Evolutionary conservation across 257 asterid genomes (phyloP).

Genomic region (Cordia subcordata): DNA sequence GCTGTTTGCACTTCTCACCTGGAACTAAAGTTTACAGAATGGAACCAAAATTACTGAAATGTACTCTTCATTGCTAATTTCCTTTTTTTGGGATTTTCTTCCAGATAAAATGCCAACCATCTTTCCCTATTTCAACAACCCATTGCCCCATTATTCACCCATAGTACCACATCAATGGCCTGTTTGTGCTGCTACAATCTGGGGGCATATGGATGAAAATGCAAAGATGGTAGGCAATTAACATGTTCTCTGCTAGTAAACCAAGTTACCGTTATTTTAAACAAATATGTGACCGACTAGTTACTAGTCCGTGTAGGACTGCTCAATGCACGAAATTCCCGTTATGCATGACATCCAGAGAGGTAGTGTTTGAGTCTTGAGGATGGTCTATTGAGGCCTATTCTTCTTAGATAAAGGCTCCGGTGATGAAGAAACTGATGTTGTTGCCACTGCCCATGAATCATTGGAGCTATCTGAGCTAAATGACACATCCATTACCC

Average conservation of each 20-base stretch:
- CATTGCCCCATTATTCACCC: slow-evolving; percentile 17
- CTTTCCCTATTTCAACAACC: slow-evolving; percentile 33
- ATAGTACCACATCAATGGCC: neutral
- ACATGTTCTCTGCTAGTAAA: slow-evolving; percentile 3
- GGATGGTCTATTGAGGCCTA: slow-evolving; percentile 14
- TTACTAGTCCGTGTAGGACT: no score
- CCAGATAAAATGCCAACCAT: slow-evolving; percentile 57
- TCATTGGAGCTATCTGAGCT: slow-evolving; percentile 48
- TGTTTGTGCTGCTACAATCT: neutral
- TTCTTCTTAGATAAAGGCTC: slow-evolving; percentile 55
- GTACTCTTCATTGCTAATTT: slow-evolving; percentile 11
- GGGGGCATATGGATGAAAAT: slow-evolving; percentile 19
- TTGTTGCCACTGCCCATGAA: slow-evolving; percentile 35
- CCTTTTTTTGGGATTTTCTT: slow-evolving; percentile 17
- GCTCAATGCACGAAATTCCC: no score
- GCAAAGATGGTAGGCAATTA: slow-evolving; percentile 35
- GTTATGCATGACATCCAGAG: no score
- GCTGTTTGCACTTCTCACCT: neutral
- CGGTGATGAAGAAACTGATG: slow-evolving; percentile 68
- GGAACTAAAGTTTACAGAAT: neutral
- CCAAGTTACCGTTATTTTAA: slow-evolving; percentile 19
- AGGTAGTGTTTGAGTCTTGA: slow-evolving; percentile 5
- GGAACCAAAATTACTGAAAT: neutral
- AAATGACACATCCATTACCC: slow-evolving; percentile 56
- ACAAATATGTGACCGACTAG: slow-evolving; percentile 10